Evolutionary conservation across 2,329 filamentous ascomycete genomes (phyloP), one percentile per base, ranked within the genome.

Genomic region (Aspergillus sp.): DNA sequence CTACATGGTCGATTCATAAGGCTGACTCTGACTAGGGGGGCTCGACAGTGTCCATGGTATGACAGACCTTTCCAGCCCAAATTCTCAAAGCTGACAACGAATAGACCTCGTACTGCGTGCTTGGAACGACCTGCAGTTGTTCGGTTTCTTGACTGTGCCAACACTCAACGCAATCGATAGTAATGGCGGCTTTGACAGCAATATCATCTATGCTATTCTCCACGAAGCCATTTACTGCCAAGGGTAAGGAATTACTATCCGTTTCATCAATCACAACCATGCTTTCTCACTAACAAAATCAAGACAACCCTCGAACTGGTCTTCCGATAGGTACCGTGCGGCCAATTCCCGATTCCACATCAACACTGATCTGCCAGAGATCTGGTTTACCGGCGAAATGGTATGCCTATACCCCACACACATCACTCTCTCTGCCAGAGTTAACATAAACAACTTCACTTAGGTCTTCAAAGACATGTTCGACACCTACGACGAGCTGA

Each of bases 371-470:
- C 73, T 79, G 6, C 71, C 78, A 2, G 87, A 88, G 0, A 79
- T 95, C 22, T 90, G 85, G 74, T 96, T 97, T 77, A 92, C 91
- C 0, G 92, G 93, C 60, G 94, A 98, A 78, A 97, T 96, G 92
- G 80, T 83, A 69, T 63, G 63, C 54, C 12, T 24, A 7, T 11
- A 3, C 16, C 39, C 4, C 32, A 22, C 49, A 22, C 49, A 6
- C 26, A 26, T 26, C 54, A 24, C 22, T 46, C 54, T 16, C 18
- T 18, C 26, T 46, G 31, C 10, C 4, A 32, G 14, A 32, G 10
- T 47, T 20, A 39, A 42, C 22, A 29, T 26, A 10, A 26, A 10
- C 20, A 2, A 36, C 16, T n/a, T 16, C 31, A 46, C 46, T 2
- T 39, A 81, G 80, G 85, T 96, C 54, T 96, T 87, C 73, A 89